Conservation (phyloP, 129 eudicot species). For the Calendula officinalis region DNA sequence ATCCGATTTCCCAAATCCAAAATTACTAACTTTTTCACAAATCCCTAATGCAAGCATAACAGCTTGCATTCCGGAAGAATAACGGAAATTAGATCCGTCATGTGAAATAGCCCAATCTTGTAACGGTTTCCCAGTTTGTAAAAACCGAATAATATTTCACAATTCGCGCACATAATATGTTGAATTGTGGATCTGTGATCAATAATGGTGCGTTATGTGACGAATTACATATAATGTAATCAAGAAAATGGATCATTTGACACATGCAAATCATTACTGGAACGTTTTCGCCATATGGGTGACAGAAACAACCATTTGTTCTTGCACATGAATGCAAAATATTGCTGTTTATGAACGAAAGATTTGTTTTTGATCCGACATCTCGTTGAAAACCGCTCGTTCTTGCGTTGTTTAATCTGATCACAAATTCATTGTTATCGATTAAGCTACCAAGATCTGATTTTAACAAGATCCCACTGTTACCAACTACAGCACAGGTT, state of each 20-base stretch:
- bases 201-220: conserved; percentile 54
- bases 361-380: conserved; percentile 75
- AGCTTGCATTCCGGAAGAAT: background rate
- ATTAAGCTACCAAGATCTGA: conserved; percentile 49
- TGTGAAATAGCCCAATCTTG: background rate
- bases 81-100: background rate
- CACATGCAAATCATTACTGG: conserved; percentile 79
- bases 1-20: background rate
- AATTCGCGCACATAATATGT: conserved; percentile 61
- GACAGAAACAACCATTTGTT: conserved; percentile 76
- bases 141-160: conserved; percentile 24
- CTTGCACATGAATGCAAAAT: conserved; percentile 80
- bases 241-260: conserved; percentile 84
- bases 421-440: conserved; percentile 72
- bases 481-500: conserved; percentile 4
- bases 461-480: background rate
- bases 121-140: background rate
- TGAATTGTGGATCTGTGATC: conserved; percentile 75
- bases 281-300: conserved; percentile 69
- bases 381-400: conserved; percentile 39
- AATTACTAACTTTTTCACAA: background rate
- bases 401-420: conserved; percentile 80
- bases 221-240: conserved; percentile 58
- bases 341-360: conserved; percentile 87
- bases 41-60: background rate